Percentiles rank a stretch among this genome's conserved stretches.
These are phyloP conservation scores for Mortierella hygrophila DNA, from an alignment of 192 early-diverging fungal genomes.

Conservation along the genomic window DNA sequence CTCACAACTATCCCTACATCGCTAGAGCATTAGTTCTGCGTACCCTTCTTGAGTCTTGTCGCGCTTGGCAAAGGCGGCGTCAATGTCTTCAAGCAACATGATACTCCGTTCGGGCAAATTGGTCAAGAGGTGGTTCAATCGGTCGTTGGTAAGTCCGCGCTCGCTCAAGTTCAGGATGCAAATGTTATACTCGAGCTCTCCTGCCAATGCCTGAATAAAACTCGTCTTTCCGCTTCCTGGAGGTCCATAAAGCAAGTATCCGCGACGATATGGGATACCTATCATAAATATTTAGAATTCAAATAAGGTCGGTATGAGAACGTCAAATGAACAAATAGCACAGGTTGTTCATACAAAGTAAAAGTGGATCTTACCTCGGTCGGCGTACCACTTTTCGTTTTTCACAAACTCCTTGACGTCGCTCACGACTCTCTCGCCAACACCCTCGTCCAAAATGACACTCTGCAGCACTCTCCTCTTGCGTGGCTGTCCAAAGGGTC, in stretches of 20 bases:
- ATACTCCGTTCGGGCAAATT: conserved; percentile 86
- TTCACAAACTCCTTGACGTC: conserved; percentile 83
- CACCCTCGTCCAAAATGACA: conserved; percentile 79
- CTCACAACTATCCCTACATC: neutral
- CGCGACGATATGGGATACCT: conserved; percentile 91
- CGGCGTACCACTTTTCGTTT: conserved; percentile 87
- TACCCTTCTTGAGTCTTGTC: conserved; percentile 80
- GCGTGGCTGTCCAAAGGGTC: conserved; percentile 94
- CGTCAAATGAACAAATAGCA: neutral
- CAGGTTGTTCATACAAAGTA: neutral
- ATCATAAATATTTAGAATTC: neutral
- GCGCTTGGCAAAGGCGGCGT: conserved; percentile 84
- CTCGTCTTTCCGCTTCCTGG: conserved; percentile 94
- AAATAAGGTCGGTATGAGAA: neutral
- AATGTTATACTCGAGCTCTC: conserved; percentile 89
- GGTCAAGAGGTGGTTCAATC: conserved; percentile 83
- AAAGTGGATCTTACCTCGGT: conserved; percentile 66
- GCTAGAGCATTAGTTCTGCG: neutral
- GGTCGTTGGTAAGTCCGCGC: conserved; percentile 86
- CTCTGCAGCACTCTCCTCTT: conserved; percentile 78
- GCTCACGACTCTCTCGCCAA: conserved; percentile 73
- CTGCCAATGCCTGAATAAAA: conserved; percentile 92
- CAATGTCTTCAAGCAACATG: conserved; percentile 85
- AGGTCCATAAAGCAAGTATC: conserved; percentile 89
- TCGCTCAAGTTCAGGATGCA: conserved; percentile 89